Percentiles rank a stretch among this genome's conserved stretches.
Evolutionary conservation across 805 yeast genomes (phyloP).

Genomic region (Wickerhamiella spandovensis): DNA sequence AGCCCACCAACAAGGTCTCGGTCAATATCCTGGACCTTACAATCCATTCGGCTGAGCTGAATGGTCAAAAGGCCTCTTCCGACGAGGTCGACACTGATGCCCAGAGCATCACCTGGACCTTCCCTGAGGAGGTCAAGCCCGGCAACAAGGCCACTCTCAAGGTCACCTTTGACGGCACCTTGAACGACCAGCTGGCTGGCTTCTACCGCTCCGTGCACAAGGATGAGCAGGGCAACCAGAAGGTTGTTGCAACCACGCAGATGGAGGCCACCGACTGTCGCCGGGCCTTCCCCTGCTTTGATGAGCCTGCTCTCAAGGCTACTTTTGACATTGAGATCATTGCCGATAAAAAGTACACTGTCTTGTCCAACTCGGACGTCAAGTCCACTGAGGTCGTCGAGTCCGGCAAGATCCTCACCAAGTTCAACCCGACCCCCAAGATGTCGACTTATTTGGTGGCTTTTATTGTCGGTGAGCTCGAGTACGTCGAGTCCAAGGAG

Average conservation of each 20-base stretch:
- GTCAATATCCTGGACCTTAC: conserved; percentile 57
- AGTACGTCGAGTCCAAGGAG: conserved; percentile 40
- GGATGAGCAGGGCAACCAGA: conserved; percentile 38
- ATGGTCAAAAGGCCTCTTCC: conserved; percentile 21
- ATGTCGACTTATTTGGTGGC: conserved; percentile 70
- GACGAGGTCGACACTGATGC: conserved; percentile 33
- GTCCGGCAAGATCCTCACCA: conserved; percentile 33
- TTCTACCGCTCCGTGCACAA: conserved; percentile 53
- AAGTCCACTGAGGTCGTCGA: conserved; percentile 28
- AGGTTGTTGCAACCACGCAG: conserved; percentile 51
- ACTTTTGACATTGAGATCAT: conserved; percentile 45
- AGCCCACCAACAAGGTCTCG: conserved; percentile 32
- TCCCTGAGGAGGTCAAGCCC: conserved; percentile 29
- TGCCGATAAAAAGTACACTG: conserved; percentile 39
- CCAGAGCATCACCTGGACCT: conserved; percentile 51
- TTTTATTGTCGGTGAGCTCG: conserved; percentile 55
- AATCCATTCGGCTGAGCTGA: conserved; percentile 27
- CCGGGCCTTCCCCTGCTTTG: conserved; percentile 65
- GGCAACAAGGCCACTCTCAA: conserved; percentile 42
- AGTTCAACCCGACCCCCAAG: conserved; percentile 50
- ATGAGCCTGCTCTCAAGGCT: conserved; percentile 60
- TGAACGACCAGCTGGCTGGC: conserved; percentile 61
- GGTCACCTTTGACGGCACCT: conserved; percentile 40
- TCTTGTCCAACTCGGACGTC: conserved; percentile 56
- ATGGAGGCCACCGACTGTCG: conserved; percentile 72